Conservation (phyloP, 2,329 filamentous ascomycete genomes). For the Claviceps digitariae region DNA sequence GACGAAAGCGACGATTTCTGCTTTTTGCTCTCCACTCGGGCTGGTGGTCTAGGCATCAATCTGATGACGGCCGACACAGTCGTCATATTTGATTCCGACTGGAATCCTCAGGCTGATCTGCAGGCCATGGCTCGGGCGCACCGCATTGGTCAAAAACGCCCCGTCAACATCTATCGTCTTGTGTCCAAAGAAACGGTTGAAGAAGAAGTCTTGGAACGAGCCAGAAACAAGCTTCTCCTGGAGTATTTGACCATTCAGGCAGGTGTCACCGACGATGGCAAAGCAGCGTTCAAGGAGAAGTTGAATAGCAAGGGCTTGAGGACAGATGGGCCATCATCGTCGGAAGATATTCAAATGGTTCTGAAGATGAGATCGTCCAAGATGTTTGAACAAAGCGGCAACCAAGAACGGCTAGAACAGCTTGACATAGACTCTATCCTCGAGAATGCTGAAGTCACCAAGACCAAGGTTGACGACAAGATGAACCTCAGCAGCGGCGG, state of each 20-base stretch:
- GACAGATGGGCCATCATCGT: conserved; percentile 72
- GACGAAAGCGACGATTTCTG: conserved; percentile 91
- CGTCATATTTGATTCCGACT: conserved; percentile 94
- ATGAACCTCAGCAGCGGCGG: conserved; percentile 84
- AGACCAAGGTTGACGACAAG: conserved; percentile 88
- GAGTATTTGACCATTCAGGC: conserved; percentile 97
- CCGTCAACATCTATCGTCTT: conserved; percentile 89
- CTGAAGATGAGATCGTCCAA: conserved; percentile 97
- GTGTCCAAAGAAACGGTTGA: conserved; percentile 98
- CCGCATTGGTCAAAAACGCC: conserved; percentile 90
- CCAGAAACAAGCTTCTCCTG: conserved; percentile 91
- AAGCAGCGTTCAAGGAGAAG: conserved; percentile 61
- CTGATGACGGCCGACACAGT: conserved; percentile 98
- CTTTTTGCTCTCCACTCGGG: conserved; percentile 87
- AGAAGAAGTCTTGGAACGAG: conserved; percentile 91
- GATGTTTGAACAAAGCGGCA: conserved; percentile 96
- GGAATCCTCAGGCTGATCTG: conserved; percentile 96
- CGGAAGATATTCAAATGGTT: conserved; percentile 90
- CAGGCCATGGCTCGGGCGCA: conserved; percentile 98
- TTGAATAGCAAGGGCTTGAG: conserved; percentile 63
- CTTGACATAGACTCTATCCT: conserved; percentile 95
- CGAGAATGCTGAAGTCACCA: conserved; percentile 92
- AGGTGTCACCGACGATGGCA: conserved; percentile 90
- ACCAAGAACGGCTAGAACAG: conserved; percentile 92
- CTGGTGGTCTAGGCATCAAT: conserved; percentile 96